These are phyloP conservation scores for Collybiopsis luxurians DNA, from an alignment of 768 basidiomycete genomes.

Conservation along the genomic window DNA sequence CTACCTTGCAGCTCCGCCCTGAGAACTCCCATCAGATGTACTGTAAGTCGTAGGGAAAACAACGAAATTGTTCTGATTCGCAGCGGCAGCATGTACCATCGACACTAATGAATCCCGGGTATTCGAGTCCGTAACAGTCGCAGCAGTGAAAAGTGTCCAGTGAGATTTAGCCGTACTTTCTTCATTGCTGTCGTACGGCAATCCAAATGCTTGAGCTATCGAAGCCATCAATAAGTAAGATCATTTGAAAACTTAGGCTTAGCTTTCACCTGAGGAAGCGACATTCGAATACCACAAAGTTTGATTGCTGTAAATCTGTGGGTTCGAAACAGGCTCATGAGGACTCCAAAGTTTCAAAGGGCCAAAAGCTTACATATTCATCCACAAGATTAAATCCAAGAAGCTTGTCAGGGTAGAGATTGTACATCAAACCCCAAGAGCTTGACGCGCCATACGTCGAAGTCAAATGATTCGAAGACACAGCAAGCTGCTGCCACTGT, in stretches of 20 bases:
- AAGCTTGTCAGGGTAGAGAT: constrained; percentile 43
- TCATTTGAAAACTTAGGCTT: neutral
- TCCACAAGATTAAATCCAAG: constrained; percentile 20
- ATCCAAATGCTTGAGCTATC: constrained; percentile 2
- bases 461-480: constrained; percentile 1
- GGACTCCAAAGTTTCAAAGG: neutral
- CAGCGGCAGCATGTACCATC: constrained; percentile 5
- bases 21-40: neutral
- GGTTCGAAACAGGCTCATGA: neutral
- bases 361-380: neutral
- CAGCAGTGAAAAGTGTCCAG: constrained; percentile 10
- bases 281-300: neutral
- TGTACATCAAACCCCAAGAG: constrained; percentile 40
- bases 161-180: constrained; percentile 6
- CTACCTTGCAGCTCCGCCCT: neutral
- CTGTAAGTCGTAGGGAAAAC: constrained; percentile 9
- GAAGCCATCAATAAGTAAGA: neutral
- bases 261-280: neutral
- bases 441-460: constrained; percentile 8
- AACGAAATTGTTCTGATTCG: neutral
- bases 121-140: neutral
- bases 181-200: constrained; percentile 1
- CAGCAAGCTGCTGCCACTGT: constrained; percentile 10
- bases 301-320: neutral
- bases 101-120: neutral